Base-by-base conservation (phyloP, 164 flowering plant genomes). In the Magnolia kwangsiensis region DNA sequence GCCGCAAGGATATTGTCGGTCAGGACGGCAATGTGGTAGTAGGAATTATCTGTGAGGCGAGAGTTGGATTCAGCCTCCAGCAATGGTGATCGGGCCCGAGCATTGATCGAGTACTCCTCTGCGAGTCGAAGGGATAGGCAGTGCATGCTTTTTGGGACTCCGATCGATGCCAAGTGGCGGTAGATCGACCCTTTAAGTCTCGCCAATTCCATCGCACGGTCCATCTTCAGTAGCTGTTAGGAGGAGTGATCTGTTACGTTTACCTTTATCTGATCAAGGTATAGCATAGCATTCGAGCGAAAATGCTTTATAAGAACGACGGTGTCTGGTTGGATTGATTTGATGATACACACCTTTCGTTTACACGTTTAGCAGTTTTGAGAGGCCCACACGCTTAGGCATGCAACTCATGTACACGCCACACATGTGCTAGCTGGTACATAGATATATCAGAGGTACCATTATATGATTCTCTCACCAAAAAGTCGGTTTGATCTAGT, bases 1-100 rank as follows among this genome's bases (percentile, higher is more conserved):
- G 93, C 92, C 74, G 97, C 94, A 71, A 92, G 88, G 67, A 92
- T 83, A 78, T 92, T 92, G 77, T 92, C 94, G 8, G 93, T 88
- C 67, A 88, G 74, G 69, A 92, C 81, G 73, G 86, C 90, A 72
- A 88, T n/a, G 79, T 92, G 97, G 64, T 83, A 79, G 78, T 83
- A 87, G 58, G 91, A 87, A 66, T 84, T 79, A 75, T 89, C 83
- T 21, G 86, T 67, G 20, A 92, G 89, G 74, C 83, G 85, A 75
- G 86, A 77, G 73, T 84, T 81, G 45, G 37, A 84, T 77, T 89
- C 91, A 3, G 92, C 93, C 7, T 84, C 74, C 49, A 94, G 94
- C 65, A 92, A 70, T 9, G 84, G 87, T 69, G 87, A 75, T 23
- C 97, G 85, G 8, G 97, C 97, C 66, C 74, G 78, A 21, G 92